A percentile compares a stretch with the other conserved stretches of the same genome.
Conservation (phyloP, 2,329 filamentous ascomycete genomes). For the Stachybotrys elegans region DNA sequence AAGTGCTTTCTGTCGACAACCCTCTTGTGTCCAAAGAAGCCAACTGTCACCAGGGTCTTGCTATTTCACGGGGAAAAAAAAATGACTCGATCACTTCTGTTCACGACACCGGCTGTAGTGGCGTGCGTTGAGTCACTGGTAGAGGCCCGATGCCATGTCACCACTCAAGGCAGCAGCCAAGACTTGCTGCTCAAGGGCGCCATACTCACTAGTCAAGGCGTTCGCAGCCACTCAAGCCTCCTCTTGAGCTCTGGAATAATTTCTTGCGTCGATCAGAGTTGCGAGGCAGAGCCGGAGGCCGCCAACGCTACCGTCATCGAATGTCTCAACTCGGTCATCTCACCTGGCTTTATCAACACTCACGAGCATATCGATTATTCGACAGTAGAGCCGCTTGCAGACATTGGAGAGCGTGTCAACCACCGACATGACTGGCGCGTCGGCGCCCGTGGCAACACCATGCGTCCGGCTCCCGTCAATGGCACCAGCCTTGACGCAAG, state of each 20-base stretch:
- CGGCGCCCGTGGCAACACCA: slow-evolving; percentile 1
- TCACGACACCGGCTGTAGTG: too few relatives aligned
- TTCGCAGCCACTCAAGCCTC: not conserved
- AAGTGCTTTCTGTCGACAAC: too few relatives aligned
- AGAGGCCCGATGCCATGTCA: not conserved
- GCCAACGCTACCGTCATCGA: slow-evolving; percentile 2
- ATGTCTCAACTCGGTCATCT: slow-evolving; percentile 4
- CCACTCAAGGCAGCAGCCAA: not conserved
- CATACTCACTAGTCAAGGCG: not conserved
- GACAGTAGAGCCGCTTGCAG: slow-evolving; percentile 1
- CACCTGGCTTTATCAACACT: slow-evolving; percentile 7
- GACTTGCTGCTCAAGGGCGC: not conserved
- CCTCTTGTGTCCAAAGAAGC: too few relatives aligned
- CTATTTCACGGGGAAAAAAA: too few relatives aligned
- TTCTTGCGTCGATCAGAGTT: not conserved
- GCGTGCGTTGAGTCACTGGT: not conserved
- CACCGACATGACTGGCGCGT: slow-evolving; percentile 8
- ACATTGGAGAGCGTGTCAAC: not conserved
- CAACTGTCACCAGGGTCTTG: too few relatives aligned
- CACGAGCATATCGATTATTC: slow-evolving; percentile 8
- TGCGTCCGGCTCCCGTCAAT: not conserved
- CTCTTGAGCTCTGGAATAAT: not conserved
- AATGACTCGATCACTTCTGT: too few relatives aligned
- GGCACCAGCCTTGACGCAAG: slow-evolving; percentile 1
- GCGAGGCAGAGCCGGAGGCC: not conserved